Conservation (phyloP, 1,284 basidiomycete species). For the Rhodotorula sp. region DNA sequence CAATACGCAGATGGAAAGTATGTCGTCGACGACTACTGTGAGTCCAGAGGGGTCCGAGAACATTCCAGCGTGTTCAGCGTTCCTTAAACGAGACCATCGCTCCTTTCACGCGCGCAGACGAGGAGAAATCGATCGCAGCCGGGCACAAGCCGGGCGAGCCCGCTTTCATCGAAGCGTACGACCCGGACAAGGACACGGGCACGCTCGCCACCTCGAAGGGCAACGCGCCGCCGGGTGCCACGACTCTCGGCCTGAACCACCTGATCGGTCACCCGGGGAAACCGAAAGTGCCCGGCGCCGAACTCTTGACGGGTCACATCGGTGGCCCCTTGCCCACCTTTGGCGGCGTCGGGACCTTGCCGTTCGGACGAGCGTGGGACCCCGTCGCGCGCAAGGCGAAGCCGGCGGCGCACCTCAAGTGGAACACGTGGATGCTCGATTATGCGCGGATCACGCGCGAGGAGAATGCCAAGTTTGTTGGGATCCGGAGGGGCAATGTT, state of each 20-base stretch:
- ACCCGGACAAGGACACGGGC: conserved; percentile 51
- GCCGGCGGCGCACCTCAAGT: conserved; percentile 56
- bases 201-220: conserved; percentile 49
- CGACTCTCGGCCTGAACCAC: conserved; percentile 30
- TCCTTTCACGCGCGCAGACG: conserved; percentile 26
- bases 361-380: conserved; percentile 78
- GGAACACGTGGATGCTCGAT: conserved; percentile 85
- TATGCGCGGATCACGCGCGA: conserved; percentile 66
- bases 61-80: conserved; percentile 64
- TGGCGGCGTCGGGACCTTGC: conserved; percentile 73
- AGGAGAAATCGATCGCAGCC: conserved; percentile 42
- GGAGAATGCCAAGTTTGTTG: conserved; percentile 63
- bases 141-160: conserved; percentile 42
- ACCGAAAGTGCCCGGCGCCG: conserved; percentile 29
- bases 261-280: conserved; percentile 33
- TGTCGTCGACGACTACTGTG: conserved; percentile 94
- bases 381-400: conserved; percentile 58
- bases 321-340: conserved; percentile 57
- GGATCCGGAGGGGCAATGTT: conserved; percentile 57
- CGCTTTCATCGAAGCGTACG: conserved; percentile 44
- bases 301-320: conserved; percentile 48
- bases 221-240: conserved; percentile 49
- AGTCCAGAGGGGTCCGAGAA: conserved; percentile 54
- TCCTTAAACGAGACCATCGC: conserved; percentile 54
- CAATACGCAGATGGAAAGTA: conserved; percentile 72